Evolutionary conservation across 257 asterid genomes (phyloP), one percentile per base, ranked within the genome.

Genomic region (Nicotiana knightiana): DNA sequence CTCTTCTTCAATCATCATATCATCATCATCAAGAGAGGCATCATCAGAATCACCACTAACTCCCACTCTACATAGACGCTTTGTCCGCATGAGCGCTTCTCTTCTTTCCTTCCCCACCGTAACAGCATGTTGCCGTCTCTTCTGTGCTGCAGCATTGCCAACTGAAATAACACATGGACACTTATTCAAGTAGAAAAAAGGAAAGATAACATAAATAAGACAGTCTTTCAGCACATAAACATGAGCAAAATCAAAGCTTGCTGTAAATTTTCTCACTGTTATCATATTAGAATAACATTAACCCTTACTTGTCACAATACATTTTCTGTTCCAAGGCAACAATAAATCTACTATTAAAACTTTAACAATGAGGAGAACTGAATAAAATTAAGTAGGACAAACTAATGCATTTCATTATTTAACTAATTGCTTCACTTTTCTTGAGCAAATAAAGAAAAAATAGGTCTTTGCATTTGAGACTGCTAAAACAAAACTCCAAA

Each of bases 31-130:
- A 30, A 85, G 18, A 70, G 88, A 81, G 66, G 67, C 88, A 39
- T 83, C 88, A 54, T 83, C 88, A 48, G 79, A 81, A 7, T 88
- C 95, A 15, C 85, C 86, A 85, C 87, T 89, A 73, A 94, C 92
- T 77, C 97, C 92, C 81, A 67, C 93, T 84, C 97, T 85, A 86
- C 99, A 94, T 53, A 94, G 87, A 67, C 99, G 97, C 85, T 96
- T 96, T 1, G 97, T 86, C 75, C 98, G 90, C 89, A 96, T 90
- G 87, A 94, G 81, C 6, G 98, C 92, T 84, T 96, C 99, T 85
- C 99, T 88, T 85, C 98, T 92, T 86, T 96, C 98, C 89, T 93
- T 96, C 15, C 93, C 96, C 64, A 94, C 92, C 10, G 86, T 82
- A 54, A 94, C 93, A 3, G 94, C 99, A 48, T 89, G 91, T 73